Evolutionary conservation across 2,329 filamentous ascomycete species (phyloP).

Genomic region (Ophiostoma ulmi): DNA sequence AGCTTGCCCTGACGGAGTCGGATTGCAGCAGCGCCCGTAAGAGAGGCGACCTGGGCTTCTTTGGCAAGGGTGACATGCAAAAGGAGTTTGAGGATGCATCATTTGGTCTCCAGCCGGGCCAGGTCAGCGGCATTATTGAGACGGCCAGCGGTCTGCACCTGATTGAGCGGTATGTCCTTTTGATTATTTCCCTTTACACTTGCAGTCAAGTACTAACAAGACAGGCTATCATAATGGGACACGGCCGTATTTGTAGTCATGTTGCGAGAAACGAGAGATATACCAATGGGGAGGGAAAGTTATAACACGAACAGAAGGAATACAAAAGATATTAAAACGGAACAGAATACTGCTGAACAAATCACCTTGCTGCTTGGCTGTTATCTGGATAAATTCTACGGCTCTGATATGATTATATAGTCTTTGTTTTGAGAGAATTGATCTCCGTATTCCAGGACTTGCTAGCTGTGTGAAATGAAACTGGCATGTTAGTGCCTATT

Average conservation of each 20-base stretch:
- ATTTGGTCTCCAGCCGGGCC: constrained; percentile 79
- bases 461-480: background rate
- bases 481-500: background rate
- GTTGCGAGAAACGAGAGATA: background rate
- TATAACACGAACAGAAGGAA: background rate
- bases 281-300: background rate
- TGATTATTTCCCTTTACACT: background rate
- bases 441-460: background rate
- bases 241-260: constrained; percentile 9
- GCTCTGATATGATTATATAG: too few species aligned
- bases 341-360: background rate
- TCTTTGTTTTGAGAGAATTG: background rate
- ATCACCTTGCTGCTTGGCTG: background rate
- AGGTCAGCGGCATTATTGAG: constrained; percentile 82
- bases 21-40: constrained; percentile 96
- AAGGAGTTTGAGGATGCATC: constrained; percentile 96
- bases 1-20: constrained; percentile 81
- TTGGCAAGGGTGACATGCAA: constrained; percentile 94
- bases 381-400: background rate
- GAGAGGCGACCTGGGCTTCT: constrained; percentile 89
- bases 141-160: constrained; percentile 92
- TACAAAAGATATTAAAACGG: background rate
- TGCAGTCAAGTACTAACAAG: background rate
- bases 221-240: constrained; percentile 20
- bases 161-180: constrained; percentile 71